Percentiles rank a stretch among this genome's conserved stretches.
These are phyloP conservation scores for Penicillium canescens DNA, from an alignment of 495 filamentous ascomycete species.

Conservation along the genomic window DNA sequence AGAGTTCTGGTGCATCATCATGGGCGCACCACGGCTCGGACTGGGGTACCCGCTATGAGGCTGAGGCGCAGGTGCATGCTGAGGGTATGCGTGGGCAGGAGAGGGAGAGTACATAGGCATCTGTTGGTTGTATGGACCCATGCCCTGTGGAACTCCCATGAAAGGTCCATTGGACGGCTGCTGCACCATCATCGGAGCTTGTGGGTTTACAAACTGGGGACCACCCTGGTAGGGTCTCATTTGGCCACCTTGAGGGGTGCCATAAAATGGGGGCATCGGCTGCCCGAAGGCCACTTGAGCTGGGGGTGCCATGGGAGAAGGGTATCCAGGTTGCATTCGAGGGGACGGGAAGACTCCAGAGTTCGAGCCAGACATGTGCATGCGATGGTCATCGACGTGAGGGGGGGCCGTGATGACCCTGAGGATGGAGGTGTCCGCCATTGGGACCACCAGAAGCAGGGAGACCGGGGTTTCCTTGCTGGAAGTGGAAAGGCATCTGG, in stretches of 20 bases:
- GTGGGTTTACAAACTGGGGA: conserved; percentile 64
- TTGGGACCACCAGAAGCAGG: conserved; percentile 57
- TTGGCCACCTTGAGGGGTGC: conserved; percentile 38
- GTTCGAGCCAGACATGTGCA: conserved; percentile 78
- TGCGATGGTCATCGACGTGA: conserved; percentile 75
- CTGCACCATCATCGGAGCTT: conserved; percentile 81
- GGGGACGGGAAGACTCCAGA: conserved; percentile 80
- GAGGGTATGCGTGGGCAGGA: conserved; percentile 65
- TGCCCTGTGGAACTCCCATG: conserved; percentile 53
- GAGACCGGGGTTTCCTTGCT: conserved; percentile 43
- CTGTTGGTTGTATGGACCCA: conserved; percentile 62
- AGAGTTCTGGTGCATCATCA: conserved; percentile 83
- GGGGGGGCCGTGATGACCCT: conserved; percentile 61
- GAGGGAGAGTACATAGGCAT: conserved; percentile 75
- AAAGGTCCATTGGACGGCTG: conserved; percentile 62
- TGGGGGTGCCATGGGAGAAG: conserved; percentile 65
- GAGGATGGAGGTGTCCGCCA: conserved; percentile 64
- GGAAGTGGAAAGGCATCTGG: conserved; percentile 69
- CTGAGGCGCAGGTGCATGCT: conserved; percentile 60
- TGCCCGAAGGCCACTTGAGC: conserved; percentile 72
- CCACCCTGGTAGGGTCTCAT: conserved; percentile 52
- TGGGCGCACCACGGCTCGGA: conserved; percentile 71
- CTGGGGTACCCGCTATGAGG: conserved; percentile 81
- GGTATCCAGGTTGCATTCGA: conserved; percentile 70
- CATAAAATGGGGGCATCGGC: conserved; percentile 68